Conservation (phyloP, 1,284 basidiomycete species). For the Athelia sp. region DNA sequence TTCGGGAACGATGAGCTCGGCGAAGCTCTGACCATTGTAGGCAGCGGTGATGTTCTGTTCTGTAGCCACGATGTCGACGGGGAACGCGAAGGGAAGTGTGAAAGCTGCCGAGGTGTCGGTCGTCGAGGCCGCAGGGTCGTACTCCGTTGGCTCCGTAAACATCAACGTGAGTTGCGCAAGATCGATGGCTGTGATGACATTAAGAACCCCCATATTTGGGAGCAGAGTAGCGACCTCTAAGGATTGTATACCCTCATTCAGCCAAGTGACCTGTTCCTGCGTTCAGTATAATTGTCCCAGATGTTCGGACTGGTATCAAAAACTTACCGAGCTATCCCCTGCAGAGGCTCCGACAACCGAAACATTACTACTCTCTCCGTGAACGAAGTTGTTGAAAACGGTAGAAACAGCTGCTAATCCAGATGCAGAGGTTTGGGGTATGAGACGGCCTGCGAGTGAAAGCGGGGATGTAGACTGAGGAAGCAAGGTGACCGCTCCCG, state of each 20-base stretch:
- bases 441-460: slow-evolving; percentile 58
- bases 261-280: slow-evolving; percentile 61
- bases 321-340: slow-evolving; percentile 53
- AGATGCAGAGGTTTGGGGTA: slow-evolving; percentile 50
- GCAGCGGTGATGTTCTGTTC: slow-evolving; percentile 60
- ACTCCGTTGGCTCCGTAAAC: slow-evolving; percentile 55
- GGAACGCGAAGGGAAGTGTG: slow-evolving; percentile 68
- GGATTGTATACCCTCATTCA: slow-evolving; percentile 70
- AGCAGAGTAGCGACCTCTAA: slow-evolving; percentile 59
- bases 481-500: slow-evolving; percentile 46
- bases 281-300: slow-evolving; percentile 7
- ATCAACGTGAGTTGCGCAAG: slow-evolving; percentile 61
- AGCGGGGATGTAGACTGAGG: slow-evolving; percentile 53
- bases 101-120: slow-evolving; percentile 59
- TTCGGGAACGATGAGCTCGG: slow-evolving; percentile 59
- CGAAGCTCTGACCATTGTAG: slow-evolving; percentile 52
- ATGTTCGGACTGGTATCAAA: neutral
- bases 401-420: slow-evolving; percentile 60
- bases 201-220: slow-evolving; percentile 59
- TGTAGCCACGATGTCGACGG: slow-evolving; percentile 60
- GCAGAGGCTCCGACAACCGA: slow-evolving; percentile 61
- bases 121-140: slow-evolving; percentile 55
- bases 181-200: slow-evolving; percentile 63
- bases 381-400: slow-evolving; percentile 74
- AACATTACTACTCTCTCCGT: slow-evolving; percentile 60